Conservation (phyloP, 768 basidiomycete genomes). For the Ephemerocybe angulata region DNA sequence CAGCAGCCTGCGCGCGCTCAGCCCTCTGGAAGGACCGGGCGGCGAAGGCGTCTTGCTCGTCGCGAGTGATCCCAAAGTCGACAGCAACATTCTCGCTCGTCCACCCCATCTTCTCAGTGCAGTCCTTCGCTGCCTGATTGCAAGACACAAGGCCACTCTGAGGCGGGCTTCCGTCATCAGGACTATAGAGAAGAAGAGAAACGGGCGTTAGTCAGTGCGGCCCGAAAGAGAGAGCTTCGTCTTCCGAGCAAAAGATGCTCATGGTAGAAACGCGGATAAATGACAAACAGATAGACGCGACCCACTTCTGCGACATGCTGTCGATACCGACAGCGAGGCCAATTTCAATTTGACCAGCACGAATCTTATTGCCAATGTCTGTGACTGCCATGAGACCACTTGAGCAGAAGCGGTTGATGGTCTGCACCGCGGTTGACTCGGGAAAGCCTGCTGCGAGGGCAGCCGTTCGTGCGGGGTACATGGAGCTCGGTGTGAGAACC, state of each 20-base stretch:
- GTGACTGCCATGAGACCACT: conserved; percentile 85
- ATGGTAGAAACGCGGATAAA: background rate
- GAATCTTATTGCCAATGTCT: conserved; percentile 71
- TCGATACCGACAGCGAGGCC: conserved; percentile 83
- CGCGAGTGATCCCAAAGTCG: conserved; percentile 67
- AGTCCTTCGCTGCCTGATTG: conserved; percentile 56
- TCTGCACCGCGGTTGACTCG: conserved; percentile 69
- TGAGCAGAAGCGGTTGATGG: conserved; percentile 78
- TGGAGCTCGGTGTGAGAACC: conserved; percentile 59
- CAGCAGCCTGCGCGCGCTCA: conserved; percentile 65
- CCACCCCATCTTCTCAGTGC: conserved; percentile 80
- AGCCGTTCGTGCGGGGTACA: conserved; percentile 70
- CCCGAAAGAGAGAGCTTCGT: too few relatives aligned
- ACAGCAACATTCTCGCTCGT: conserved; percentile 82
- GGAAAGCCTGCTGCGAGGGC: conserved; percentile 81
- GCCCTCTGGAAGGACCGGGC: conserved; percentile 77
- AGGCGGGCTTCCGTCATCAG: conserved; percentile 57
- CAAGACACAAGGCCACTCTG: conserved; percentile 60
- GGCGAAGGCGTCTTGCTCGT: conserved; percentile 73
- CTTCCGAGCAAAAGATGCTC: too few relatives aligned
- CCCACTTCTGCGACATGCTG: conserved; percentile 77
- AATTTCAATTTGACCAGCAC: conserved; percentile 73
- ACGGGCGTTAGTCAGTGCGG: background rate
- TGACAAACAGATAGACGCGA: background rate
- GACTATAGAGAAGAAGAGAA: conserved; percentile 35